Evolutionary conservation across 2,329 filamentous ascomycete species (phyloP), one percentile per base, ranked within the genome.

Genomic region (Stemphylium vesicarium): DNA sequence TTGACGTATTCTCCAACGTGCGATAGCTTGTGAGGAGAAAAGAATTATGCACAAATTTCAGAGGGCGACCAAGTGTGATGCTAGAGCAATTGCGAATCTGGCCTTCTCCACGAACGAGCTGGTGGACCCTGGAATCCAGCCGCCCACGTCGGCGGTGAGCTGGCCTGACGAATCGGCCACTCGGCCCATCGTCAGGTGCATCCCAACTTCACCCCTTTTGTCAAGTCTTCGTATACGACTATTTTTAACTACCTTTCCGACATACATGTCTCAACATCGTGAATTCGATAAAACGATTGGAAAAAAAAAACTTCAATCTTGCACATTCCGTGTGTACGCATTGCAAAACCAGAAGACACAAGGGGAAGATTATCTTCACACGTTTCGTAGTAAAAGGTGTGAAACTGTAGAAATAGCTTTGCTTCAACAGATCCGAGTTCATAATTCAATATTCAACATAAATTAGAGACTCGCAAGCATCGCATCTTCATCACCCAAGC

Each of bases 61-160:
- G 31, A 48, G 33, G 31, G 40, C 55, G 44, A 41, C 43, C 39
- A 50, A 44, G 53, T 33, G 58, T 55, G 59, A 51, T 35, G 53
- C 57, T 53, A 42, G 26, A 35, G 51, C 65, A 68, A 64, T 70
- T 63, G 65, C 48, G 52, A 55, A 67, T 64, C 61, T 63, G 66
- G 57, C 63, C 58, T 59, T 54, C 48, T 45, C 53, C 53, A 59
- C 47, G 62, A 62, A 57, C 51, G 56, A 62, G 59, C 54, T 65
- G 62, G 51, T 68, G 55, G 65, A 66, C 65, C 68, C 65, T 67
- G 50, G 43, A 60, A 60, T 59, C 58, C 20, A 54, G 26, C 26
- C 26, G 58, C 54, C 56, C 57, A 58, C 57, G 55, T 60, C 53
- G 64, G 66, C 64, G 66, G 66, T 69, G 64, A 68, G 58, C 18